These are phyloP conservation scores for Thalassiosira livingstoniorum DNA, from an alignment of 352 stramenopile species.

Conservation along the genomic window DNA sequence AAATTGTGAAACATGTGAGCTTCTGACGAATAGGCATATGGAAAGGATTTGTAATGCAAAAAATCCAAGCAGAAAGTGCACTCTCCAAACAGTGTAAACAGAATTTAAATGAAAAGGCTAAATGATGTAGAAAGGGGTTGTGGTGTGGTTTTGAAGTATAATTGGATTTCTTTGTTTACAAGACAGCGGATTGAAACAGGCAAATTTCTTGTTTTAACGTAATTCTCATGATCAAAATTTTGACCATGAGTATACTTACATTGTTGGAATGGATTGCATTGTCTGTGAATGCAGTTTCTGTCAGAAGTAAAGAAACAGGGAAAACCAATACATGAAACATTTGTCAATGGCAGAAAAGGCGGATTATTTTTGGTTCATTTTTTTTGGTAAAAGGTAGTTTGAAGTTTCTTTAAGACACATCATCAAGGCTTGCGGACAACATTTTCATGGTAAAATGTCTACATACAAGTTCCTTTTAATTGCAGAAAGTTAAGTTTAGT, in stretches of 20 bases:
- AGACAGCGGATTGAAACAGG: background rate
- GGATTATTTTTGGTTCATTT: background rate
- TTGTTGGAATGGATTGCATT: too few species aligned
- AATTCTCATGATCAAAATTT: too few species aligned
- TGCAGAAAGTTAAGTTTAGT: background rate
- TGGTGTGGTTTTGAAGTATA: background rate
- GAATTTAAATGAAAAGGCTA: conserved; percentile 25
- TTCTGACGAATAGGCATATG: conserved; percentile 64
- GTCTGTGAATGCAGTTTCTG: too few species aligned
- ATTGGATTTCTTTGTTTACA: background rate
- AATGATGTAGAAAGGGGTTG: background rate
- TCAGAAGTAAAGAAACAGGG: background rate
- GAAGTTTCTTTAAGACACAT: background rate
- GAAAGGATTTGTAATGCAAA: conserved; percentile 63
- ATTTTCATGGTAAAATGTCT: background rate
- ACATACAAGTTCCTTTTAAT: background rate
- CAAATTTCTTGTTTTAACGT: too few species aligned
- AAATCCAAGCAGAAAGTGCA: conserved; percentile 62
- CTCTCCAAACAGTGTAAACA: conserved; percentile 60
- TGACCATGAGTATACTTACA: too few species aligned
- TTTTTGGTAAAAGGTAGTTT: background rate
- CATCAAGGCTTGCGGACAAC: background rate
- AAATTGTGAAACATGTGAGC: conserved; percentile 68
- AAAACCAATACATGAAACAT: background rate
- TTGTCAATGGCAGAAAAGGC: background rate